A percentile compares a stretch with the other conserved stretches of the same genome.
Evolutionary conservation across 2,329 filamentous ascomycete genomes (phyloP).

Genomic region (Microthyrium microscopicum): DNA sequence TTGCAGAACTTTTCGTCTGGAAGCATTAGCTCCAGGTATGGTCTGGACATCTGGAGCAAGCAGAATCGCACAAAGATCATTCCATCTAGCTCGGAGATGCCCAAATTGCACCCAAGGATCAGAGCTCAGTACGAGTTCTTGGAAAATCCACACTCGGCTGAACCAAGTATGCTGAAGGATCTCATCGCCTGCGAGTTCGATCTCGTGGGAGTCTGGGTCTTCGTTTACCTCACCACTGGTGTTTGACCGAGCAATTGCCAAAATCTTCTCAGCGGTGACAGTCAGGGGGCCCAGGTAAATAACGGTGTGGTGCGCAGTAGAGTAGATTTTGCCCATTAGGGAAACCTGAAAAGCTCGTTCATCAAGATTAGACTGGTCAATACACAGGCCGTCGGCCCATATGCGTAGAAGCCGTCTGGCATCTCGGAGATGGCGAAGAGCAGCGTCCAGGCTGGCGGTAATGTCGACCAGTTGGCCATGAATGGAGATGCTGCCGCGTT

Average conservation of each 20-base stretch:
- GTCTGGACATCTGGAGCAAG: not conserved
- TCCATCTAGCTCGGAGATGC: not conserved
- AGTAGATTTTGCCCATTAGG: conserved; percentile 2
- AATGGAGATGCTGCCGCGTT: not conserved
- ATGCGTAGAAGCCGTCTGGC: not conserved
- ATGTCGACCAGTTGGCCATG: not conserved
- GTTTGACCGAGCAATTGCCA: not conserved
- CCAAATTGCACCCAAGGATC: conserved; percentile 3
- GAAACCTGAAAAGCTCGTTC: conserved; percentile 4
- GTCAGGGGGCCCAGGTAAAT: conserved; percentile 1
- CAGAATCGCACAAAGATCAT: not conserved
- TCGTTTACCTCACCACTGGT: not conserved
- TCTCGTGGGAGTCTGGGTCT: not conserved
- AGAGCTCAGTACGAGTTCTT: conserved; percentile 2
- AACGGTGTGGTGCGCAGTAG: not conserved
- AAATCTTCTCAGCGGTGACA: not conserved
- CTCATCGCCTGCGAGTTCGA: not conserved
- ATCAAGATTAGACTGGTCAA: conserved; percentile 3
- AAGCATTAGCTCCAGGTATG: not conserved
- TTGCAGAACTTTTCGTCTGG: not conserved
- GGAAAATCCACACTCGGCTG: conserved; percentile 3
- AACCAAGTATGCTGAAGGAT: conserved; percentile 2
- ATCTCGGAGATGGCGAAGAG: not conserved
- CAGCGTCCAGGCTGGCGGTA: not conserved
- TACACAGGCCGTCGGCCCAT: conserved; percentile 1